Percentiles rank a stretch among this genome's conserved stretches.
These are phyloP conservation scores for Brassica incana DNA, from an alignment of 345 rosid genomes.

Conservation along the genomic window DNA sequence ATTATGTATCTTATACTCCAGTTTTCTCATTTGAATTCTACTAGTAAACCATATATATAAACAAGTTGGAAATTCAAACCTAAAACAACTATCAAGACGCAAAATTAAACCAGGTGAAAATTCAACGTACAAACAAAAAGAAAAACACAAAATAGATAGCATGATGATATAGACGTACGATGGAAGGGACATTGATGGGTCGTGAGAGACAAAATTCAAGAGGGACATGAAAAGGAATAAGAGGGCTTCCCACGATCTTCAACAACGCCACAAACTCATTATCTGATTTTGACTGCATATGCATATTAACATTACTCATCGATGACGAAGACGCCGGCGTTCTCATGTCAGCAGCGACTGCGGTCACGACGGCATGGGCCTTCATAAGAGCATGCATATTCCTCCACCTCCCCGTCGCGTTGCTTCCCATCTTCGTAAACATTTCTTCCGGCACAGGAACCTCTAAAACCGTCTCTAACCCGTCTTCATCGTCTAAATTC, in stretches of 20 bases:
- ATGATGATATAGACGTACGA: constrained; percentile 46
- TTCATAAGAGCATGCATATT: constrained; percentile 75
- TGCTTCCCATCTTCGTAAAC: constrained; percentile 51
- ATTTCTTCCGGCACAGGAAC: constrained; percentile 64
- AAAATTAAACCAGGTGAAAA: not conserved
- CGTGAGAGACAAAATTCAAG: constrained; percentile 49
- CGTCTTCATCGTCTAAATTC: constrained; percentile 52
- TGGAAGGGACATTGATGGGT: constrained; percentile 54
- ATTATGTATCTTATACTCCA: not conserved
- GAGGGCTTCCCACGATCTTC: constrained; percentile 90
- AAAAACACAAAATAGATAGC: not conserved
- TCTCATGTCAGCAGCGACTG: constrained; percentile 23
- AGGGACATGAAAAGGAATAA: constrained; percentile 72
- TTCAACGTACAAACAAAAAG: not conserved
- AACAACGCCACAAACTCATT: constrained; percentile 86
- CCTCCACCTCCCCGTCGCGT: constrained; percentile 62
- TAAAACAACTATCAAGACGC: not conserved
- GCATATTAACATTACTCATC: constrained; percentile 35
- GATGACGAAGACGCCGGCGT: constrained; percentile 33
- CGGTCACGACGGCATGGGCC: constrained; percentile 45
- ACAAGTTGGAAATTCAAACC: not conserved
- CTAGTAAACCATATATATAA: not conserved
- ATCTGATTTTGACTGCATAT: constrained; percentile 69
- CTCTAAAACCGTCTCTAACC: constrained; percentile 57
- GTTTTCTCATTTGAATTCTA: not conserved